Evolutionary conservation across 2,329 filamentous ascomycete species (phyloP).

Genomic region (Alternaria sp.): DNA sequence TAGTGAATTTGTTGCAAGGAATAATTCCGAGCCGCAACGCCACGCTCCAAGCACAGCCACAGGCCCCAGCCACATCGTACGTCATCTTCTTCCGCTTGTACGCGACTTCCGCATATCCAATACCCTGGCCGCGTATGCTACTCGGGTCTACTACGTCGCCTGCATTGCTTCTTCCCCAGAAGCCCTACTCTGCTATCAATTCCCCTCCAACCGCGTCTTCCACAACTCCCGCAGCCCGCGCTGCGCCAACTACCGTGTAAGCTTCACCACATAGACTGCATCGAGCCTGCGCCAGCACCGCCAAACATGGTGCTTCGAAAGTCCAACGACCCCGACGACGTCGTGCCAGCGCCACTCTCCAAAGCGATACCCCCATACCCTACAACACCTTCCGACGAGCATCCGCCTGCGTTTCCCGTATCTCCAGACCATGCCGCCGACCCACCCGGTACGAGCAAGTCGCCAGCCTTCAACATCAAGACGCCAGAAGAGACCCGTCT

Average conservation of each 20-base stretch:
- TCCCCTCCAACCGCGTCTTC: not conserved
- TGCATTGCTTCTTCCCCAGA: not conserved
- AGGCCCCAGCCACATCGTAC: constrained; percentile 12
- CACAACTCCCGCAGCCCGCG: not conserved
- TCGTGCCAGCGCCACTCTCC: constrained; percentile 52
- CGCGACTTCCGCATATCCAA: constrained; percentile 4
- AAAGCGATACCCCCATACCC: constrained; percentile 57
- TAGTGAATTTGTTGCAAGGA: constrained; percentile 16
- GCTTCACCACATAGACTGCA: not conserved
- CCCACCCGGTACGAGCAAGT: constrained; percentile 45
- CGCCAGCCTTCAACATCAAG: constrained; percentile 53
- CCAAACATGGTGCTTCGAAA: constrained; percentile 57
- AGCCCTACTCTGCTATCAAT: not conserved
- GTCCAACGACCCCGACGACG: constrained; percentile 44
- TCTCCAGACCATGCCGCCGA: constrained; percentile 33
- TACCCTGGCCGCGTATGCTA: constrained; percentile 15
- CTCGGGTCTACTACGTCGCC: constrained; percentile 5
- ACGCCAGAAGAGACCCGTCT: constrained; percentile 34
- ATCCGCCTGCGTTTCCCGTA: constrained; percentile 32
- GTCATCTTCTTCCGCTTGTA: constrained; percentile 25
- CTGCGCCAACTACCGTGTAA: constrained; percentile 3
- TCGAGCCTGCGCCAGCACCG: not conserved
- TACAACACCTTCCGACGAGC: constrained; percentile 50
- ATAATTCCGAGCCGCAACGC: not conserved
- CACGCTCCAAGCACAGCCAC: not conserved